Conservation (phyloP, 2,329 filamentous ascomycete genomes). For the Curvularia sp. region DNA sequence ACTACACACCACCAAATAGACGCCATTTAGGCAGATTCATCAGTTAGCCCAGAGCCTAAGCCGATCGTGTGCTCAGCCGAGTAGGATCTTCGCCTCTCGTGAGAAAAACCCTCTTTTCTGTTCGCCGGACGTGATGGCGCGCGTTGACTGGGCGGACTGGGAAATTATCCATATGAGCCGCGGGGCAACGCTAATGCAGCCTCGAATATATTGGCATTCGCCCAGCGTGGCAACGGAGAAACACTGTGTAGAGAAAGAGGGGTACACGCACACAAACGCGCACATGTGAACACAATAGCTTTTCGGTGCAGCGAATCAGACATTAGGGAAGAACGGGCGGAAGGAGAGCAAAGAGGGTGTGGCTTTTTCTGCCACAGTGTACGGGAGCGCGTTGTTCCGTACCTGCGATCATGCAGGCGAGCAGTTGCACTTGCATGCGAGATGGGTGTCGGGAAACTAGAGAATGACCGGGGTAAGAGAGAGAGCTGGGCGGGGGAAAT, state of each 20-base stretch:
- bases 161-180: constrained; percentile 46
- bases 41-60: not conserved
- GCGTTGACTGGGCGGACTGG: not conserved
- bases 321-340: not conserved
- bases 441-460: not conserved
- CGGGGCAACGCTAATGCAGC: constrained; percentile 20
- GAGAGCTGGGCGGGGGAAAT: not conserved
- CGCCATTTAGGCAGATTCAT: constrained; percentile 1
- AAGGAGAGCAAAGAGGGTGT: not conserved
- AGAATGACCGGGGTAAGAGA: not conserved
- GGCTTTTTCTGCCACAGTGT: not conserved
- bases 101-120: not conserved
- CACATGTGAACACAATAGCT: not conserved
- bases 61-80: not conserved
- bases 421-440: not conserved
- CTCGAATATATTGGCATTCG: constrained; percentile 3
- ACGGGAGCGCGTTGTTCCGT: not conserved
- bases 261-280: not conserved
- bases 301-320: not conserved
- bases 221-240: constrained; percentile 1
- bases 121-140: not conserved
- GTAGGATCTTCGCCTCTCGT: not conserved
- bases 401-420: not conserved
- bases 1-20: not conserved
- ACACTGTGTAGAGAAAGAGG: not conserved